phyloP scores from a whole-genome alignment of 345 rosid species.

The Boechera stricta region DNA sequence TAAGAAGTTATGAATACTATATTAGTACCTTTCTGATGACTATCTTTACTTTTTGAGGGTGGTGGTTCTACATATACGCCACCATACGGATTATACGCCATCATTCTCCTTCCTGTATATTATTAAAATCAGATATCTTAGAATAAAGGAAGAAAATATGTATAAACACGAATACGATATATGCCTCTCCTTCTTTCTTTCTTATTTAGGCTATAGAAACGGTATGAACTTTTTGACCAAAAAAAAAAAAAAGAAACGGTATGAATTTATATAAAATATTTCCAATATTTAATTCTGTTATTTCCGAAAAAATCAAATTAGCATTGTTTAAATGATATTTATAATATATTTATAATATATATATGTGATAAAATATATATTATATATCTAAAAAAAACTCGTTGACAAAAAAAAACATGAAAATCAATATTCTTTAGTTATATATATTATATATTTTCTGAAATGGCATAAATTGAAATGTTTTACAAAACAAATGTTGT shows the following conservation, averaged over 20 bases:
- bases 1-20: background rate
- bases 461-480: no score
- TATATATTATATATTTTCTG: no score
- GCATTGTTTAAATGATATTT: background rate
- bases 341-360: no score
- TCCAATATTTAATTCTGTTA: background rate
- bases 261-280: background rate
- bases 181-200: background rate
- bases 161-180: background rate
- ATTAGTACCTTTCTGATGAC: background rate
- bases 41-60: background rate
- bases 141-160: background rate
- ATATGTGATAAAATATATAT: no score
- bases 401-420: no score
- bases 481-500: no score
- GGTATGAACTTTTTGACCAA: background rate
- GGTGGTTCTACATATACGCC: background rate
- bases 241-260: background rate
- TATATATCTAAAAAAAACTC: no score
- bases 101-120: conserved; percentile 7
- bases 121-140: background rate
- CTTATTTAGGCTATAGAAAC: background rate
- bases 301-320: background rate
- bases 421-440: no score
- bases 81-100: background rate